phyloP scores from a whole-genome alignment of 2,329 filamentous ascomycete genomes.

The Cladosporium sp. region DNA sequence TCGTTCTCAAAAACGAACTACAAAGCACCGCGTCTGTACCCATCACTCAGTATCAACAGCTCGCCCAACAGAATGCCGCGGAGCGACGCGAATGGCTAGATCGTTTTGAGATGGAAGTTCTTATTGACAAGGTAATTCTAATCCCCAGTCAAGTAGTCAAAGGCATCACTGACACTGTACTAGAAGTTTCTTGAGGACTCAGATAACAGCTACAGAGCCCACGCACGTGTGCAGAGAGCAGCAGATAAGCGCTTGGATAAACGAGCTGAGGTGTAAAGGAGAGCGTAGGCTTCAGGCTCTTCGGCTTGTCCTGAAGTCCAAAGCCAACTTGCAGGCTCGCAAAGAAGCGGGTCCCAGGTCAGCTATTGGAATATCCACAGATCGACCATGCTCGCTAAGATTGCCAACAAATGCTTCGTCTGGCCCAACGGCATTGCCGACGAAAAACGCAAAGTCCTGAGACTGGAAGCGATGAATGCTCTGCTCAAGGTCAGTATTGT shows the following conservation, averaged over 20 bases:
- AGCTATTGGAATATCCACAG: background rate
- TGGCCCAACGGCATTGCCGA: background rate
- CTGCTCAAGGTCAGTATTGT: background rate
- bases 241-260: background rate
- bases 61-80: background rate
- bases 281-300: background rate
- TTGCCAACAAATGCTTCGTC: background rate
- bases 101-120: background rate
- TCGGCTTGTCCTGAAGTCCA: background rate
- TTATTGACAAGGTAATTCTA: background rate
- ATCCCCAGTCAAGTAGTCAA: background rate
- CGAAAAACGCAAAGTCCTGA: background rate
- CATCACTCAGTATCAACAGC: too few species aligned
- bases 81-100: background rate
- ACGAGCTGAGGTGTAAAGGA: background rate
- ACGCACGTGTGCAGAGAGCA: background rate
- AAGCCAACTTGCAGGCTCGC: background rate
- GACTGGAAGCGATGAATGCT: background rate
- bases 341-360: background rate
- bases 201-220: background rate
- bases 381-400: background rate
- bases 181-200: background rate
- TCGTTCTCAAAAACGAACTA: too few species aligned
- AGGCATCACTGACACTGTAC: background rate
- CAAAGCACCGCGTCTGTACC: too few species aligned